These are phyloP conservation scores for Solanum ossicruentum DNA, from an alignment of 257 asterid species.

Conservation along the genomic window DNA sequence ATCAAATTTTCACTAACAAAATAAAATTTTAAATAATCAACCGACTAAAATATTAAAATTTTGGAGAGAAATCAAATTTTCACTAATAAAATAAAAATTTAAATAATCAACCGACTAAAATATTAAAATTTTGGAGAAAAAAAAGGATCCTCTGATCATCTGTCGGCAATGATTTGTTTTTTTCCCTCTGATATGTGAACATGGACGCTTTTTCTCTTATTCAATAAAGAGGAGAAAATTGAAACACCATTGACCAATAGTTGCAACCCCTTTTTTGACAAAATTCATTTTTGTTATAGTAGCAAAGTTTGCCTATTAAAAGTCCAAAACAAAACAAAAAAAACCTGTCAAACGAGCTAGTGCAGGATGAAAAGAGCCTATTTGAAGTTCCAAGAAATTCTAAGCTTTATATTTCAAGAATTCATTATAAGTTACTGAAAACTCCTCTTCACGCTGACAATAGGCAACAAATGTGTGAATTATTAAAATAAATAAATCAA, in stretches of 20 bases:
- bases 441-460: too few species aligned
- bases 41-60: background rate
- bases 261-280: background rate
- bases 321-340: background rate
- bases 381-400: too few species aligned
- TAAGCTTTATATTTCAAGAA: too few species aligned
- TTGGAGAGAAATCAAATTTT: fast-evolving
- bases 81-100: background rate
- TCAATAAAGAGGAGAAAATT: background rate
- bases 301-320: background rate
- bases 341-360: background rate
- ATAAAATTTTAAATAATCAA: too few species aligned
- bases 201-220: background rate
- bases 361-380: background rate
- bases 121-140: too few species aligned
- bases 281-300: background rate
- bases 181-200: background rate
- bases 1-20: fast-evolving
- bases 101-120: background rate
- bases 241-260: background rate
- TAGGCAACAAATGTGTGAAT: too few species aligned
- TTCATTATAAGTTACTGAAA: too few species aligned
- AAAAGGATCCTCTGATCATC: background rate
- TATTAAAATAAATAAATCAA: background rate
- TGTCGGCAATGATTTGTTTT: background rate